Evolutionary conservation across 169 alveolate genomes (phyloP).

Genomic region (Eimeria necatrix): DNA sequence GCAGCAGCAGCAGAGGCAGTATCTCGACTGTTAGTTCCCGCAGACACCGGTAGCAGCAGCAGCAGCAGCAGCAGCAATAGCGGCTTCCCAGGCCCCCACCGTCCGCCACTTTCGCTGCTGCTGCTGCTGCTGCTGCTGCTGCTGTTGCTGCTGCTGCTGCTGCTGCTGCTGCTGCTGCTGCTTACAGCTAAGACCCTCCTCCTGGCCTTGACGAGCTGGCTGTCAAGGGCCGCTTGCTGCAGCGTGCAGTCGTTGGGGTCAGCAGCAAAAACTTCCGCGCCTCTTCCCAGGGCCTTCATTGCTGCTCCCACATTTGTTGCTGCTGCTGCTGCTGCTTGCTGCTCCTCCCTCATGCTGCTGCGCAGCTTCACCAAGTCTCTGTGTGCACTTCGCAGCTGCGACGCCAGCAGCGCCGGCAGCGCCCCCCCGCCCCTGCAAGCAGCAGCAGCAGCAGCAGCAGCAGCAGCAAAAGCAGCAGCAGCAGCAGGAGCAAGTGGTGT

Average conservation of each 20-base stretch:
- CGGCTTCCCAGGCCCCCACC: not conserved
- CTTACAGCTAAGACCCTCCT: not conserved
- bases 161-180: not conserved
- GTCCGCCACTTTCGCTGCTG: not conserved
- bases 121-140: not conserved
- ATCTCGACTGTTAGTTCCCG: not conserved
- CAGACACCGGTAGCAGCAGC: not conserved
- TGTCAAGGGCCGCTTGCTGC: slow-evolving; percentile 61
- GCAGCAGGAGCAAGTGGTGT: not conserved
- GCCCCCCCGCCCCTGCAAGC: not conserved
- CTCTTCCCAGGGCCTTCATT: not conserved
- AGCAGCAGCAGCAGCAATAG: not conserved
- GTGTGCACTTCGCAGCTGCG: slow-evolving; percentile 31
- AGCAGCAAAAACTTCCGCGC: slow-evolving; percentile 37
- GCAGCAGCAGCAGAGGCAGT: too few relatives aligned
- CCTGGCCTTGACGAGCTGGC: slow-evolving; percentile 44
- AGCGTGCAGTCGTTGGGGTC: slow-evolving; percentile 67
- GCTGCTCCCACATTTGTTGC: not conserved
- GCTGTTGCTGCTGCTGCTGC: not conserved
- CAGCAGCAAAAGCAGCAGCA: not conserved
- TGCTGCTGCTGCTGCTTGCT: not conserved
- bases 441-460: not conserved
- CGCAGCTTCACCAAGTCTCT: not conserved
- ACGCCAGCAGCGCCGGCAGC: not conserved
- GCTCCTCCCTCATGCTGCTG: not conserved